A percentile compares a stretch with the other conserved stretches of the same genome.
Evolutionary conservation across 495 filamentous ascomycete species (phyloP).

Genomic region (Hypoxylon fragiforme): DNA sequence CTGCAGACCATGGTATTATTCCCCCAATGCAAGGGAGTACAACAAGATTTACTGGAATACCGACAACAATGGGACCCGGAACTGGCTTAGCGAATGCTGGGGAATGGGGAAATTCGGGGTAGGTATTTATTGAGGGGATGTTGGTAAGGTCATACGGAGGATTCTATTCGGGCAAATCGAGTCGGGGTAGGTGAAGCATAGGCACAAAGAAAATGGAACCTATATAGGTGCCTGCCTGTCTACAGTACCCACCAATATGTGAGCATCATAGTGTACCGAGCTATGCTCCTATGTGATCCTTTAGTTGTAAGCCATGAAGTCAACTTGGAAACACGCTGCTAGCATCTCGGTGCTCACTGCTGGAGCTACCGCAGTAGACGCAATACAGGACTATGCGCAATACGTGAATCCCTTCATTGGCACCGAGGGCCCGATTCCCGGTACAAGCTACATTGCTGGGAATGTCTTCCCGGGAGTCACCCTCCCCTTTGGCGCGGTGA

Average conservation of each 20-base stretch:
- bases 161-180: not conserved
- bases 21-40: conserved; percentile 4
- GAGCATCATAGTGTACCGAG: not conserved
- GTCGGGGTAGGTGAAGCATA: not conserved
- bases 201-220: conserved; percentile 4
- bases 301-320: conserved; percentile 8
- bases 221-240: too few relatives aligned
- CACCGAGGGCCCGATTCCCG: conserved; percentile 14
- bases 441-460: conserved; percentile 46
- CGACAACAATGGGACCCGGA: not conserved
- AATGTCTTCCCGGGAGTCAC: conserved; percentile 69
- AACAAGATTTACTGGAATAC: not conserved
- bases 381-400: conserved; percentile 15
- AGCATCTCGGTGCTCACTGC: conserved; percentile 1
- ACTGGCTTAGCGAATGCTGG: conserved; percentile 14
- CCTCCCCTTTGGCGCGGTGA: conserved; percentile 68
- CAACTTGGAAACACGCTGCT: not conserved
- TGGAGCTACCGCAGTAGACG: not conserved
- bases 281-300: not conserved
- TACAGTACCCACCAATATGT: too few relatives aligned
- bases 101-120: conserved; percentile 17
- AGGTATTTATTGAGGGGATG: conserved; percentile 2
- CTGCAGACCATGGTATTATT: too few relatives aligned
- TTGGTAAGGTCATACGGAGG: conserved; percentile 5
- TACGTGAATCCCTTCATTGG: conserved; percentile 37